Conservation (phyloP, 2,329 filamentous ascomycete genomes). For the Ophiostoma triangulosporum region DNA sequence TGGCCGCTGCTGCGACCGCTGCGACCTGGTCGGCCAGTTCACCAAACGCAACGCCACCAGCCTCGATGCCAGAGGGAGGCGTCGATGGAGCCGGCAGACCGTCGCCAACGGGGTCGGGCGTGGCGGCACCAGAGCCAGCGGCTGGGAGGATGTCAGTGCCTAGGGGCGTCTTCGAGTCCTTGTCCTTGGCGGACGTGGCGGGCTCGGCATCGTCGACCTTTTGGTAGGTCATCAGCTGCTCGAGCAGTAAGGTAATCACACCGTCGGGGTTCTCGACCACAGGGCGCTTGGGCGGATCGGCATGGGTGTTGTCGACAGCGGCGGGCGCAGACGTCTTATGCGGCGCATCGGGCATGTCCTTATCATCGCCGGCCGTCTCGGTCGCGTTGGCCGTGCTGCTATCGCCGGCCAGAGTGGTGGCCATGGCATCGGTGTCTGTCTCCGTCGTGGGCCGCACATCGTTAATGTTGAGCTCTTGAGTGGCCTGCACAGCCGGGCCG, state of each 20-base stretch:
- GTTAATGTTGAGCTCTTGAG: conserved; percentile 32
- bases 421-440: conserved; percentile 16
- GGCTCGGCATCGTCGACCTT: conserved; percentile 80
- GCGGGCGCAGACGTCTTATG: conserved; percentile 47
- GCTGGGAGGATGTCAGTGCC: conserved; percentile 9
- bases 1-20: not conserved
- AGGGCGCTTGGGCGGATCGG: conserved; percentile 61
- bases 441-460: conserved; percentile 50
- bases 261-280: conserved; percentile 87
- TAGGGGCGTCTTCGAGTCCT: not conserved
- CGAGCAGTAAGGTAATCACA: conserved; percentile 87
- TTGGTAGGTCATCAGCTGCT: conserved; percentile 79
- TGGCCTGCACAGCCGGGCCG: conserved; percentile 30
- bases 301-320: not conserved
- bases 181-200: conserved; percentile 11
- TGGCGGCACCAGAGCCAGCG: not conserved
- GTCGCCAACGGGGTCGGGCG: not conserved
- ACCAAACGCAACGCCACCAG: not conserved
- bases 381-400: not conserved
- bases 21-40: not conserved
- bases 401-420: not conserved
- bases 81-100: not conserved
- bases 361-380: not conserved
- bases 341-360: conserved; percentile 45
- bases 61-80: not conserved